phyloP scores from a whole-genome alignment of 2,329 filamentous ascomycete genomes.

The Colletotrichum zoysiae region DNA sequence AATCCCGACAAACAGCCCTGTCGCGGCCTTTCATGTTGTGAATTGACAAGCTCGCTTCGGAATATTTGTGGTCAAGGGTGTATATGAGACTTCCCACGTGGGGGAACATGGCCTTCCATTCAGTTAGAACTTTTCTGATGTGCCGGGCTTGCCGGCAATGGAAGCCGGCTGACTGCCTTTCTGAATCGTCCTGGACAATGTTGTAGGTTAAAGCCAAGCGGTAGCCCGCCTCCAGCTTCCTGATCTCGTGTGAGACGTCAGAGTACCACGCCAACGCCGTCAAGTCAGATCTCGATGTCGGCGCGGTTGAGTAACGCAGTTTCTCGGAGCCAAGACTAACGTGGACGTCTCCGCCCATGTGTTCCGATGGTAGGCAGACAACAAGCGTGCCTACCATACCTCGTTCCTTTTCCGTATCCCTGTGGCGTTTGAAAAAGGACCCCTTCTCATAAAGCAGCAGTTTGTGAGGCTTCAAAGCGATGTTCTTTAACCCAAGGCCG shows the following conservation, averaged over 20 bases:
- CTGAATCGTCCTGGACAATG: not conserved
- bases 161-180: not conserved
- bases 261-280: not conserved
- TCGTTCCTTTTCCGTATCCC: not conserved
- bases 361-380: slow-evolving; percentile 1
- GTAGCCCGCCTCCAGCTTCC: not conserved
- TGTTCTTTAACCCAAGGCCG: not conserved
- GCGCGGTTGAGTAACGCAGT: not conserved
- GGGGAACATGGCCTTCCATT: not conserved
- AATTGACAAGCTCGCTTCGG: not conserved
- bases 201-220: not conserved
- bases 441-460: not conserved
- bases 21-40: not conserved
- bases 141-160: not conserved
- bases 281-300: not conserved
- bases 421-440: not conserved
- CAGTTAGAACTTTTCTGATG: not conserved
- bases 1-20: not conserved
- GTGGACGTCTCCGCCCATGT: not conserved
- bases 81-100: not conserved
- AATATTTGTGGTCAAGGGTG: not conserved
- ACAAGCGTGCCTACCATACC: not conserved
- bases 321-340: not conserved
- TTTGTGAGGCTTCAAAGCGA: not conserved
- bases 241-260: not conserved